These are phyloP conservation scores for Malus sylvestris DNA, from an alignment of 306 rosid species.

Conservation along the genomic window DNA sequence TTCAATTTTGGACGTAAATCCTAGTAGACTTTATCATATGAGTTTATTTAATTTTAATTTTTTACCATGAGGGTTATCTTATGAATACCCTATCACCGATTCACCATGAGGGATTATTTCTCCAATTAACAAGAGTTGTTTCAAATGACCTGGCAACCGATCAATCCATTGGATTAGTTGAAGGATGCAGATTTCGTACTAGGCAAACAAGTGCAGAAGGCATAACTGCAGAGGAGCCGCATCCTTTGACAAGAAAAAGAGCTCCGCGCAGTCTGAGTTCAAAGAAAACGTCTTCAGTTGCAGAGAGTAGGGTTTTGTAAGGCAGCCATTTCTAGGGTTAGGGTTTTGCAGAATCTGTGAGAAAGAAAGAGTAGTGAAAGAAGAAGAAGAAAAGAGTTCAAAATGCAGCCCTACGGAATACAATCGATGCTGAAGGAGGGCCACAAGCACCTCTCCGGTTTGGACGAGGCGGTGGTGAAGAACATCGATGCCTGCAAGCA, in stretches of 20 bases:
- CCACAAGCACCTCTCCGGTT: slow-evolving; percentile 82
- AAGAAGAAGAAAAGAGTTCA: slow-evolving; percentile 33
- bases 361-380: background rate
- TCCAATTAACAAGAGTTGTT: too few relatives aligned
- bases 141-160: background rate
- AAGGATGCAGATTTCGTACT: background rate
- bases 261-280: background rate
- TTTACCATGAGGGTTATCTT: too few relatives aligned
- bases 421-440: slow-evolving; percentile 97
- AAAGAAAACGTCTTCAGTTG: background rate
- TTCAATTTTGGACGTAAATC: too few relatives aligned
- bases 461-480: slow-evolving; percentile 92
- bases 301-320: background rate
- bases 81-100: too few relatives aligned
- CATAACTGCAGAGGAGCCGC: too few relatives aligned
- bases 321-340: background rate
- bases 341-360: background rate
- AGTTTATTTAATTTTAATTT: too few relatives aligned
- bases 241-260: background rate
- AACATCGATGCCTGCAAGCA: slow-evolving; percentile 97
- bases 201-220: background rate
- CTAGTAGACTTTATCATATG: too few relatives aligned
- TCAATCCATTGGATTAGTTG: background rate
- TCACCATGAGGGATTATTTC: too few relatives aligned
- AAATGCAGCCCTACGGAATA: slow-evolving; percentile 60